Evolutionary conservation across 768 basidiomycete species (phyloP), one percentile per base, ranked within the genome.

Genomic region (Termitomyces sp.): DNA sequence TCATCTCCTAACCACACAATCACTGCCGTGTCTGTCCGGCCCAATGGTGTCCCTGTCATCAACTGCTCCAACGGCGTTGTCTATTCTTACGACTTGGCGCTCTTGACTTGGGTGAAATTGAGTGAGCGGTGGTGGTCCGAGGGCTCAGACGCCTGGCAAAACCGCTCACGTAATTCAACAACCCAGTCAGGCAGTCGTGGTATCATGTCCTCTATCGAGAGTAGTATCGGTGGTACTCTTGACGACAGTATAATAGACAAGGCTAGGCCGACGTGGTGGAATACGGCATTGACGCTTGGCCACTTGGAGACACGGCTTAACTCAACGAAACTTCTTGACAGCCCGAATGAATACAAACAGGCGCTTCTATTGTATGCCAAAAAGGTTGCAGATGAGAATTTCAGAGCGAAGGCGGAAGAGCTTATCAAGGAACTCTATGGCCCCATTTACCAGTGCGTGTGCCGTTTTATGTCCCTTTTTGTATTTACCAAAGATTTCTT

Each of bases 341-440:
- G 92, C 66, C 82, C 84, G n/a, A 71, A 76, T 50, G 97, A 98
- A 72, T 97, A 91, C 72, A 90, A 86, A 69, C 81, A 85, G 64
- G 84, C 83, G 55, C 67, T 98, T 62, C 62, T 86, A 55, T 62
- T 83, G 62, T 98, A 97, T 69, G 87, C 92, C 37, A 89, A 83
- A 76, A 86, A 84, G 73, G 76, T 98, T 42, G 92, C 89, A 36
- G 92, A 97, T 61, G 94, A 96, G 69, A 94, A 90, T 0, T 94
- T 93, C 69, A 77, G 83, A 60, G 88, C 77, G 37, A 94, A 95
- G 69, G 94, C 86, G 18, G 95, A 97, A 69, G 96, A 98, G 70
- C 71, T 99, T 55, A 82, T 96, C 51, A 88, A 83, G 70, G 97
- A 98, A 61, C 77, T 98, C 53, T 86, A 90, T 64, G 94, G 95